Base-by-base conservation (phyloP, 805 yeast species). In the Cyberlindnera suaveolens region DNA sequence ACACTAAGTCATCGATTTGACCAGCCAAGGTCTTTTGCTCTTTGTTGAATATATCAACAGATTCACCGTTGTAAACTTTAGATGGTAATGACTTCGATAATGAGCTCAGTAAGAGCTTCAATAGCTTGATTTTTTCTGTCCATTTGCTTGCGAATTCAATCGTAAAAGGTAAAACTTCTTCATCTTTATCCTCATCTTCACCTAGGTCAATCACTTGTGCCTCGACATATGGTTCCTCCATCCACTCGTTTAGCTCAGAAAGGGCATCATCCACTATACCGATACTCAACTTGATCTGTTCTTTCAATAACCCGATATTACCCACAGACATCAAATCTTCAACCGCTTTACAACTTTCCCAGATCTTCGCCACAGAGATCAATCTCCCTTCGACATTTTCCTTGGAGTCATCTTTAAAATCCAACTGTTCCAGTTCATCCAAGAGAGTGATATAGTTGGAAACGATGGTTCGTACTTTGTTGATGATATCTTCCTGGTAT, bases 201-300 rank as follows among this genome's bases (percentile, higher is more conserved):
- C 60, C 66, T 9, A 70, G 52, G 2, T 77, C 82, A 54, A 77
- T 78, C 60, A 77, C 79, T 37, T 70, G 75, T 31, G 65, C 54
- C 27, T 53, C 45, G 8, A 63, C 64, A 13, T 64, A 65, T 0
- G 90, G 91, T 48, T 80, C 71, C 45, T 77, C 77, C 3, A 80
- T 55, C 86, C 91, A 85, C 45, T 77, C 86, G 17, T 68, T 77
- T 40, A 83, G 71, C 53, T 86, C 95, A 9, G 71, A 75, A n/a
- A 75, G 61, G 0, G 81, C 83, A 60, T 84, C 91, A 16, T 69
- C 73, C 6, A 82, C 66, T 43, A 84, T 56, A 2, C 56, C 49
- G 20, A 74, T 63, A 10, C 73, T 67, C 40, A 66, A 65, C 43
- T 64, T 67, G 4, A 83, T 62, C 42, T 71, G 73, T 27, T 52